Conservation (phyloP, 2,329 filamentous ascomycete genomes). For the Diaporthe eres region DNA sequence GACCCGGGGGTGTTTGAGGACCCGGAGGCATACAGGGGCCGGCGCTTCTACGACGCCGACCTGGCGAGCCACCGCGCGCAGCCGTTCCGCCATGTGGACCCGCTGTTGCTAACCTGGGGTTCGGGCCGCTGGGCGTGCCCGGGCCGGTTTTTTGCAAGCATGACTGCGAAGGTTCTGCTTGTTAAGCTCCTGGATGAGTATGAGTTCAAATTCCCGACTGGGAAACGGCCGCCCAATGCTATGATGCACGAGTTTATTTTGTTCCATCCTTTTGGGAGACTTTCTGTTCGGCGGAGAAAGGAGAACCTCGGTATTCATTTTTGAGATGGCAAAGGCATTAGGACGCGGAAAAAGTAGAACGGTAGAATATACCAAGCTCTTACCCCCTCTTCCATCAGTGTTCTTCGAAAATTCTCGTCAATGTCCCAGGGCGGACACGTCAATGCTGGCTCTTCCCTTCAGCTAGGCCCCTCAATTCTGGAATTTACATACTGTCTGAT, state of each 20-base stretch:
- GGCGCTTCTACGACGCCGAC: not conserved
- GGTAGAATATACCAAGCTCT: too few relatives aligned
- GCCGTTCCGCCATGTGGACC: not conserved
- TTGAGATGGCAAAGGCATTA: not conserved
- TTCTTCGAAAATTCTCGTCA: not conserved
- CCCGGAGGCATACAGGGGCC: not conserved
- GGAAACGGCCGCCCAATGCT: not conserved
- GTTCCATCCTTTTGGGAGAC: not conserved
- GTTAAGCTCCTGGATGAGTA: not conserved
- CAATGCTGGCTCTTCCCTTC: not conserved
- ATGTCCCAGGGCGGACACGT: not conserved
- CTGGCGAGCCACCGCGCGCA: not conserved
- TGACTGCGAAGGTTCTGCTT: not conserved
- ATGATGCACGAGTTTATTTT: conserved; percentile 3
- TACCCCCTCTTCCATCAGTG: not conserved
- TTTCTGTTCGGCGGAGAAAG: not conserved
- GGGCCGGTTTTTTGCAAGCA: not conserved
- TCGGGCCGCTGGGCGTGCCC: not conserved
- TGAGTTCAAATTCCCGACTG: not conserved
- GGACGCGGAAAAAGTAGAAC: too few relatives aligned
- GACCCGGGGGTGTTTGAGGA: not conserved
- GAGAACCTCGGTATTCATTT: not conserved
- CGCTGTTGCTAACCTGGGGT: not conserved
- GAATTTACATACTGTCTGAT: too few relatives aligned
- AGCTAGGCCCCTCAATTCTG: too few relatives aligned